Conservation (phyloP, 345 rosid species). For the Populus simonii region DNA sequence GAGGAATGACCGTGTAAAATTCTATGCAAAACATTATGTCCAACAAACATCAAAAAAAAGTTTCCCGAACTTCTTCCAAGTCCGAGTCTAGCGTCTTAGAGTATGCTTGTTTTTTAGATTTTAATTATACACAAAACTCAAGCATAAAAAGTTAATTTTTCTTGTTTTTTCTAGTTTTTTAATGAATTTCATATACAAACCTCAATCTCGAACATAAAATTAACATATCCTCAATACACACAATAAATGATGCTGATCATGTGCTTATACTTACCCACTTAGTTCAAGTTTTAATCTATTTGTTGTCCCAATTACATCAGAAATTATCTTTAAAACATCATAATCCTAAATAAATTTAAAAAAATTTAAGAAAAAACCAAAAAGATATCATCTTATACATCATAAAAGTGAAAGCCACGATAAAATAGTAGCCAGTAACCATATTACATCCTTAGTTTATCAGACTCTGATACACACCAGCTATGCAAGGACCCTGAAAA, state of each 20-base stretch:
- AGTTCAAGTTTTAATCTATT: constrained; percentile 57
- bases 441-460: too few species aligned
- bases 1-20: constrained; percentile 87
- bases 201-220: not conserved
- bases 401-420: not conserved
- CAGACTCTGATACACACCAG: not conserved
- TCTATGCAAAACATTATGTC: constrained; percentile 49
- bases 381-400: constrained; percentile 8
- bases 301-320: constrained; percentile 49
- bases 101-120: too few species aligned
- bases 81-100: not conserved
- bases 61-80: not conserved
- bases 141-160: too few species aligned
- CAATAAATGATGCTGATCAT: not conserved
- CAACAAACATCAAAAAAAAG: not conserved
- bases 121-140: too few species aligned
- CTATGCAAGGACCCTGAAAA: not conserved
- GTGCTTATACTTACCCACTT: constrained; percentile 56
- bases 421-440: not conserved
- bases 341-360: constrained; percentile 55
- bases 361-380: constrained; percentile 10
- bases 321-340: constrained; percentile 69
- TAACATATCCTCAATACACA: not conserved
- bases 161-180: too few species aligned
- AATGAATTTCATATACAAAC: too few species aligned